These are phyloP conservation scores for Detonula confervacea DNA, from an alignment of 352 stramenopile genomes.

Conservation along the genomic window DNA sequence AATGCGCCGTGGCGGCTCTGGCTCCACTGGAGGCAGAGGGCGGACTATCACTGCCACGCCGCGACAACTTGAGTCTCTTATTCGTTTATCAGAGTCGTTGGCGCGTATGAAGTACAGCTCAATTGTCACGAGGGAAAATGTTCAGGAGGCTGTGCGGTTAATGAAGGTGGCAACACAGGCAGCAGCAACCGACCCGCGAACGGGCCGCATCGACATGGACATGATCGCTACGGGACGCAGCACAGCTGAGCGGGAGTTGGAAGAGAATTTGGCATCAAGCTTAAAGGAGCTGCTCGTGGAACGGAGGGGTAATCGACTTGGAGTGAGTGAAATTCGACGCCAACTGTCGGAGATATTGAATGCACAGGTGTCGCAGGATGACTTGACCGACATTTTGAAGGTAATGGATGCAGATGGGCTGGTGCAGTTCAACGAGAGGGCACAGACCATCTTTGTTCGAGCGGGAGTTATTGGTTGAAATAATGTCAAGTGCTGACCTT, in stretches of 20 bases:
- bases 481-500: background rate
- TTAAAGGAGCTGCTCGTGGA: conserved; percentile 72
- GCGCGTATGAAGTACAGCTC: conserved; percentile 93
- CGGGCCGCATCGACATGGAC: conserved; percentile 99
- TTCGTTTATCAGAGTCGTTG: conserved; percentile 96
- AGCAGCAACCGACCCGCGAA: conserved; percentile 96
- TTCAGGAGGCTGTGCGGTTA: conserved; percentile 94
- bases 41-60: conserved; percentile 98
- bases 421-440: conserved; percentile 91
- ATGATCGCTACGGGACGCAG: conserved; percentile 96
- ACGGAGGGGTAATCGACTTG: conserved; percentile 77
- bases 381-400: conserved; percentile 90
- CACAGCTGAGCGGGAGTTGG: conserved; percentile 89
- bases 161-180: conserved; percentile 96
- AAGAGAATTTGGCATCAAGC: conserved; percentile 63
- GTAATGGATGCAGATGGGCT: conserved; percentile 91
- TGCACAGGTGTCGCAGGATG: conserved; percentile 85
- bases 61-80: conserved; percentile 97
- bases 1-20: conserved; percentile 70
- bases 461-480: conserved; percentile 48
- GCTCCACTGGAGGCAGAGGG: conserved; percentile 80
- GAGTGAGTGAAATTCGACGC: conserved; percentile 88
- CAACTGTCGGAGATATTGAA: conserved; percentile 89
- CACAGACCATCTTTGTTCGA: conserved; percentile 84
- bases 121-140: conserved; percentile 86